A percentile compares a stretch with the other conserved stretches of the same genome.
phyloP scores from a whole-genome alignment of 148 eudicot genomes.

The Nepenthes mirabilis region DNA sequence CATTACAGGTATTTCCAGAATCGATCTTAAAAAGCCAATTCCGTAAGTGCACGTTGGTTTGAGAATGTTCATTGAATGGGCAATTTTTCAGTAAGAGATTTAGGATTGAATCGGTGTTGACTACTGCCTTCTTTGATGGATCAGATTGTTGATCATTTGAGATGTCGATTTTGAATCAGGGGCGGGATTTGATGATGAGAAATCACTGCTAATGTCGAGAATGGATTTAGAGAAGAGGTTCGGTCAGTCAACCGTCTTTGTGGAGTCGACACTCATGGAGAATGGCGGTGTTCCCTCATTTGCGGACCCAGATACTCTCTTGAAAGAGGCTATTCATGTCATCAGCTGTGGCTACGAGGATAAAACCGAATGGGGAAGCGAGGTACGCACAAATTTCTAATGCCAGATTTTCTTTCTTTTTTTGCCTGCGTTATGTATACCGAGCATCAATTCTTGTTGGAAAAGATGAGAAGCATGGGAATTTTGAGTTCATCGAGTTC shows the following conservation, averaged over 20 bases:
- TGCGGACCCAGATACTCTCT: slow-evolving; percentile 52
- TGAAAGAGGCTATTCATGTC: slow-evolving; percentile 88
- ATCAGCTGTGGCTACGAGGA: slow-evolving; percentile 87
- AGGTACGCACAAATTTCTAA: slow-evolving; percentile 28
- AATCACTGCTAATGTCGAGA: slow-evolving; percentile 69
- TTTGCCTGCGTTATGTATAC: neutral
- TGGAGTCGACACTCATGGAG: slow-evolving; percentile 76
- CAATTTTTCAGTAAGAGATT: too few species aligned
- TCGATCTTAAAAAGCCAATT: too few species aligned
- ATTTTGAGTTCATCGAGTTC: too few species aligned
- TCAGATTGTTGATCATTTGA: too few species aligned
- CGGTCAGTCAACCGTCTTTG: slow-evolving; percentile 67
- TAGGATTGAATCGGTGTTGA: too few species aligned
- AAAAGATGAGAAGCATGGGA: neutral
- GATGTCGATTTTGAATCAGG: slow-evolving; percentile 21
- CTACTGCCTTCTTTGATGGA: too few species aligned
- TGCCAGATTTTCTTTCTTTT: neutral
- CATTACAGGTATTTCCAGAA: too few species aligned
- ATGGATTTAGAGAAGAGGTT: slow-evolving; percentile 65
- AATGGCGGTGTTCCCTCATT: slow-evolving; percentile 77
- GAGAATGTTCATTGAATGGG: too few species aligned
- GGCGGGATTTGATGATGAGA: slow-evolving; percentile 81
- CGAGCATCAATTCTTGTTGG: neutral
- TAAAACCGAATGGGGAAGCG: slow-evolving; percentile 72
- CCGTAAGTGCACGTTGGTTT: too few species aligned